phyloP scores from a whole-genome alignment of 2,329 filamentous ascomycete genomes.

The Fusarium sarcochroum region DNA sequence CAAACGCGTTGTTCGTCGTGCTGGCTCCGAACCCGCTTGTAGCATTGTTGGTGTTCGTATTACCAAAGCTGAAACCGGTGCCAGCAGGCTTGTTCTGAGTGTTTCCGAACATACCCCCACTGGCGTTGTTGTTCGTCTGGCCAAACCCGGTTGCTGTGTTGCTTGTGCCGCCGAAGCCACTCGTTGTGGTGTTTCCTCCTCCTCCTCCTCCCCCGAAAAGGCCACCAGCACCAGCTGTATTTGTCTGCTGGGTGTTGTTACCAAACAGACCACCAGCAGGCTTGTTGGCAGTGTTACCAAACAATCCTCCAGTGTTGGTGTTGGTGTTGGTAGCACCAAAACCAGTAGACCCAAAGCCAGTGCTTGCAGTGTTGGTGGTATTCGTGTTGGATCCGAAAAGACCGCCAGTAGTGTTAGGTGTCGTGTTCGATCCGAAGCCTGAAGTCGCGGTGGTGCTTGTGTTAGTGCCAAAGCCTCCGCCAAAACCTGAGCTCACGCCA shows the following conservation, averaged over 20 bases:
- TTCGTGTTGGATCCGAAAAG: slow-evolving; percentile 56
- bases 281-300: slow-evolving; percentile 50
- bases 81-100: slow-evolving; percentile 56
- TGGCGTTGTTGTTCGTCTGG: slow-evolving; percentile 47
- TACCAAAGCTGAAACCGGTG: slow-evolving; percentile 60
- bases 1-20: slow-evolving; percentile 41
- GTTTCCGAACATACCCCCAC: slow-evolving; percentile 60
- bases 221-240: slow-evolving; percentile 37
- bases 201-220: slow-evolving; percentile 49
- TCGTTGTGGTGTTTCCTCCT: slow-evolving; percentile 36
- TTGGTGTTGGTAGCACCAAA: slow-evolving; percentile 59
- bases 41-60: slow-evolving; percentile 52
- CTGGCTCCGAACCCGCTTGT: slow-evolving; percentile 48
- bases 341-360: slow-evolving; percentile 50
- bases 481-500: slow-evolving; percentile 71
- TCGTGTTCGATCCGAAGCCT: slow-evolving; percentile 63
- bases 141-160: slow-evolving; percentile 57
- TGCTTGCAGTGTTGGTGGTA: slow-evolving; percentile 49
- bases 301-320: slow-evolving; percentile 48
- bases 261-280: slow-evolving; percentile 58
- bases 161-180: slow-evolving; percentile 36
- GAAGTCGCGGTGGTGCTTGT: slow-evolving; percentile 47
- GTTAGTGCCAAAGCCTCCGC: slow-evolving; percentile 65
- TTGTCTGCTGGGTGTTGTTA: slow-evolving; percentile 41
- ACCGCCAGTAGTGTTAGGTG: slow-evolving; percentile 53